Conservation (phyloP, 306 rosid species). For the Quercus suber region DNA sequence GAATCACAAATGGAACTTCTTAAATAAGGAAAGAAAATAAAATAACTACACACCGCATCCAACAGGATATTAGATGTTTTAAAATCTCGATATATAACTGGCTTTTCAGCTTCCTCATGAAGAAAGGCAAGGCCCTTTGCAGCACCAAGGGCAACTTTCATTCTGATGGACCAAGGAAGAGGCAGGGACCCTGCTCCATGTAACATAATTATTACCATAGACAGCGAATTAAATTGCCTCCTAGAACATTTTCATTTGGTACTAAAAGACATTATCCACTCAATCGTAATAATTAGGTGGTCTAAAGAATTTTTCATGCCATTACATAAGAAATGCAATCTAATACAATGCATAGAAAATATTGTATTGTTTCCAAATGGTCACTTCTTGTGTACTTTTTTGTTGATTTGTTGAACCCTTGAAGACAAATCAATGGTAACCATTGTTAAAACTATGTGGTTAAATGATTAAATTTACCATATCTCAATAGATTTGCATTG, state of each 20-base stretch:
- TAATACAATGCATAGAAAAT: not conserved
- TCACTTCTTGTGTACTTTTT: not conserved
- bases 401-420: not conserved
- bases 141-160: constrained; percentile 58
- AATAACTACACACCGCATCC: constrained; percentile 42
- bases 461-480: too few relatives aligned
- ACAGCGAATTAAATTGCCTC: not conserved
- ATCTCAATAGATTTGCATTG: too few relatives aligned
- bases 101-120: constrained; percentile 56
- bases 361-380: not conserved
- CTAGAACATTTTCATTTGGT: not conserved
- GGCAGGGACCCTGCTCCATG: constrained; percentile 20
- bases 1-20: not conserved
- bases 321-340: not conserved
- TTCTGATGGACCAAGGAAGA: constrained; percentile 58
- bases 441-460: too few relatives aligned
- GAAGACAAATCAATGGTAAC: not conserved
- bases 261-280: not conserved
- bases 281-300: not conserved
- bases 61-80: constrained; percentile 60
- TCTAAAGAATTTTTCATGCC: not conserved
- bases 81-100: constrained; percentile 59
- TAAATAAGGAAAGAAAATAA: not conserved
- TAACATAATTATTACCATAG: not conserved
- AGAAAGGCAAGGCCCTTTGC: constrained; percentile 73